Evolutionary conservation across 2,329 filamentous ascomycete genomes (phyloP), one percentile per base, ranked within the genome.

Genomic region (Stachybotrys elegans): DNA sequence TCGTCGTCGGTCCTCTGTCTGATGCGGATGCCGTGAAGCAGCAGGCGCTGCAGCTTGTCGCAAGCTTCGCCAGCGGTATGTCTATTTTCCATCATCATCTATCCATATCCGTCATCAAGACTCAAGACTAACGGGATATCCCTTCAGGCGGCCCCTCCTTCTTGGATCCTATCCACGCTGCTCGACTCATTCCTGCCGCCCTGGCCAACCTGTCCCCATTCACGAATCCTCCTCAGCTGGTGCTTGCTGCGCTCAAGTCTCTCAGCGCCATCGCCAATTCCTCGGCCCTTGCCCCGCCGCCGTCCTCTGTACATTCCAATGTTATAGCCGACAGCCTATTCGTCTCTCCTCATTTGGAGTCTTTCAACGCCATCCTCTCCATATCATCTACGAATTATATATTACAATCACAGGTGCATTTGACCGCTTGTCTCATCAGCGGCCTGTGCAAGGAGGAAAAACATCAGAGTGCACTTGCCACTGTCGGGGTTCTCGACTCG

Each of bases 1-100:
- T 60, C 21, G 59, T 66, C 12, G 65, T 64, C 9, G 58, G 57
- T 25, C 51, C 61, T 4, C 60, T 82, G 51, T 74, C 72, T 3
- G 78, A 83, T 11, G 81, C 87, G 47, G 84, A 91, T 44, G 75
- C 79, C 36, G 74, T 84, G 39, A 79, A 81, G 52, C 70, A 93
- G 45, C 88, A 95, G 61, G 85, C 86, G n/a, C 78, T 91, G 31
- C 82, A 94, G 51, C 77, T 96, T n/a, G 70, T 95, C 27, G 84
- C 85, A 38, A 93, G 88, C 62, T 79, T 97, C 58, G 88, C 89
- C 45, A 84, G 86, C 67, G 90, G 91, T 90, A 74, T 57, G 73
- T 53, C 17, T n/a, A n/a, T n/a, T n/a, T n/a, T n/a, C n/a, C n/a
- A n/a, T n/a, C n/a, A n/a, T n/a, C n/a, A n/a, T n/a, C n/a, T n/a